Evolutionary conservation across 75 land plant genomes (phyloP), one percentile per base, ranked within the genome.

Genomic region (Cunninghamia lanceolata): DNA sequence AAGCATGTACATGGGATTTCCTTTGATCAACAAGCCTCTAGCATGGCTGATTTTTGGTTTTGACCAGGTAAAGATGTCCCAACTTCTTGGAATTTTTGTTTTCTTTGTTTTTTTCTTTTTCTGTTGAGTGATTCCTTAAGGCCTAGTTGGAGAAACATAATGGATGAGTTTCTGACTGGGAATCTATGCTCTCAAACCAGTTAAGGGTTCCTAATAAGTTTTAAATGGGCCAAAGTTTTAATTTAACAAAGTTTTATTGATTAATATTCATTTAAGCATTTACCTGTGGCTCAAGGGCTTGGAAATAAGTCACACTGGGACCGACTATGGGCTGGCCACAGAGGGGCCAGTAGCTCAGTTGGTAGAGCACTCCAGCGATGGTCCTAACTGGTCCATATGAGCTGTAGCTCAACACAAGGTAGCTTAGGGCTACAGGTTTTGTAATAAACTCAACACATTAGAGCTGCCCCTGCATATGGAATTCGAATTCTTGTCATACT

Each of bases 11-110:
- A 53, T 35, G 34, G 93, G 92, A 71, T 87, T 84, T 32, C 87
- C 91, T 52, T 85, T 92, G 19, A 88, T 89, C 85, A 90, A 42
- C 91, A 94, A 90, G 88, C 88, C 93, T 39, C 54, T 92, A 84
- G 94, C 95, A 84, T 94, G 93, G 94, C 84, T 71, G 9, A 92
- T 94, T 56, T 94, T 94, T 86, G 90, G 92, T 82, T 91, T 89
- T 68, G 93, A 94, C 84, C 93, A 94, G 94, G 95, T 93, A 83
- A 83, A 83, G 30, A 34, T 83, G 4, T 50, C 28, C 7, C 34
- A 34, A 11, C 3, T 8, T 32, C 63, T 14, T 15, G 2, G 79
- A 21, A 7, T 21, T 30, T 21, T 36, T 19, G 4, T 56, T 56
- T 21, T 17, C 6, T 56, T 19, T 54, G 1, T 54, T 19, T 3